Evolutionary conservation across 176 grass and related monocot species (phyloP), one percentile per base, ranked within the genome.

Genomic region (Hyparrhenia diplandra): DNA sequence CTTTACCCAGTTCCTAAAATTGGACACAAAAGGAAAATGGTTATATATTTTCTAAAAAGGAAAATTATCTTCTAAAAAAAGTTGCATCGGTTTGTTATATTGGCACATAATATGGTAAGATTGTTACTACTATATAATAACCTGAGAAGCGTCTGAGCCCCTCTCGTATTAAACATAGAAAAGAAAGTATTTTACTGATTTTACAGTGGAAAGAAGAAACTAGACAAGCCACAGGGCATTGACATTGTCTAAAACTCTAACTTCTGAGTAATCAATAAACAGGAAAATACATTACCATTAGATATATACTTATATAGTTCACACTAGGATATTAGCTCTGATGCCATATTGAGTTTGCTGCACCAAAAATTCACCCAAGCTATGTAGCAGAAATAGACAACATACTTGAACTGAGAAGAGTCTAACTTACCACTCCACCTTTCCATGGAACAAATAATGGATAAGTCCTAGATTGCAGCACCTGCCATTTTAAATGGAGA

Each of bases 371-470:
- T 77, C 13, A 62, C 37, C 37, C 14, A 63, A 77, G 23, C 54
- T 58, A 76, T 27, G 62, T 41, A 62, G 40, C 14, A 65, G 29
- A 64, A 4, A 78, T 16, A 12, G 40, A n/a, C 16, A 54, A 17
- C 20, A 58, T 67, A 79, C 27, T 65, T 78, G 27, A 55, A 81
- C 30, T 81, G 52, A 80, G 90, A 77, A 47, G 57, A 58, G 13
- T 73, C 64, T 13, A 76, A 89, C 95, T 95, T 98, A 98, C 95
- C 42, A 94, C 86, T 32, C 95, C 95, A 47, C 95, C 95, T 91
- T 98, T 98, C 95, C 95, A 98, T 74, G 95, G 87, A 67, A 98
- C 88, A 89, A 91, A 95, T 78, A 85, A 82, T 41, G 95, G 95
- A 59, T 95, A 86, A 34, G 82, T 98, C 84, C 92, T 94, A 61